Base-by-base conservation (phyloP, 2,329 filamentous ascomycete genomes). In the Tolypocladium capitatum region DNA sequence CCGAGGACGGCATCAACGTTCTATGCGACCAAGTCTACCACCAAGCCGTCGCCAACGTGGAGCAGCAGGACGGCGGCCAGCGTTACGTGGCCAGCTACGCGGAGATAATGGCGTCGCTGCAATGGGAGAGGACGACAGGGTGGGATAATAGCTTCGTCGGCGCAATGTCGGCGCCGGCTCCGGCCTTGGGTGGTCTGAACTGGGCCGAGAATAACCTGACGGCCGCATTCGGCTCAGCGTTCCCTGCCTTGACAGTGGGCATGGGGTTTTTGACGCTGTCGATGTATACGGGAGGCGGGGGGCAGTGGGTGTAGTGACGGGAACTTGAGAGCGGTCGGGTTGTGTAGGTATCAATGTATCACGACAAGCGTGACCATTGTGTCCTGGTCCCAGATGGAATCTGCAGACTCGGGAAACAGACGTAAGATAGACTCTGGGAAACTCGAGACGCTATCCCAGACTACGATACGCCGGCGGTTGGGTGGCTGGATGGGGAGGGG, bases 361-460 rank as follows among this genome's bases (percentile, higher is more conserved):
- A n/a, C n/a, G n/a, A n/a, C n/a, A n/a, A n/a, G n/a, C n/a, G n/a
- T n/a, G n/a, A n/a, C n/a, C n/a, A n/a, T n/a, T n/a, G n/a, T n/a
- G n/a, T n/a, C n/a, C n/a, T n/a, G n/a, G n/a, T n/a, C n/a, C n/a
- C n/a, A n/a, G n/a, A n/a, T n/a, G 43, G 2, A 31, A 13, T 31
- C 9, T 7, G 32, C 18, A 68, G 66, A 84, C 61, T 89, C 84
- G 1, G 88, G 88, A 8, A 94, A 94, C 62, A 72, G n/a, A n/a
- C n/a, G n/a, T 92, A 0, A 94, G 94, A 56, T 87, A 94, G 62
- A 86, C 84, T 0, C 73, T 94, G 0, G 88, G 88, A 1, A 94
- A 94, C 58, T 68, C 94, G 14, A 69, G 75, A 91, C 44, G 78
- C 76, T 3, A 73, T 94, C 33, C 86, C 87, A 0, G 80, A 90